Evolutionary conservation across 176 grass and related monocot species (phyloP).

Genomic region (Carex pumila): DNA sequence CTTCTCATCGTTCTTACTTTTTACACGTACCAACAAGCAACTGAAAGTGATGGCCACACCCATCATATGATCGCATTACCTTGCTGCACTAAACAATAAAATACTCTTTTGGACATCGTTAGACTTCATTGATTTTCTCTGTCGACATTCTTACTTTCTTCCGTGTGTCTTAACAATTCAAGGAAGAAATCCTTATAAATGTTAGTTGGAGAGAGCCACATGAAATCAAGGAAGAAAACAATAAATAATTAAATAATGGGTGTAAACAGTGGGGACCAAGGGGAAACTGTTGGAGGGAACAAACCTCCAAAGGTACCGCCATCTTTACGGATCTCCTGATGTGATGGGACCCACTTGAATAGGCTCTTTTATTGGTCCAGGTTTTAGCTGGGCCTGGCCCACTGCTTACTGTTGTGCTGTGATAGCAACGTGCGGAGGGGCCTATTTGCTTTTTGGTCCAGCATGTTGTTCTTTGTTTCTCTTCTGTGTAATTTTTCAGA

Average conservation of each 20-base stretch:
- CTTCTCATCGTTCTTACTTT: conserved; percentile 12
- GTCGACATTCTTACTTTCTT: neutral
- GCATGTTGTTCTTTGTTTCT: neutral
- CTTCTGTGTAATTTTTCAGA: neutral
- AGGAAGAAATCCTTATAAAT: no score
- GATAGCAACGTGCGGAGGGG: neutral
- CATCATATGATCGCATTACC: conserved; percentile 2
- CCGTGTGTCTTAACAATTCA: neutral
- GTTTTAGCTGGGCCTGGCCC: conserved; percentile 7
- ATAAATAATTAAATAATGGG: neutral
- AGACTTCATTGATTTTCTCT: neutral
- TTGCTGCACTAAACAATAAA: neutral
- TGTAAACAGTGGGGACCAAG: neutral
- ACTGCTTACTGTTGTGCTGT: neutral
- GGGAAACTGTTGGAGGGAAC: neutral
- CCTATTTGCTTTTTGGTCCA: neutral
- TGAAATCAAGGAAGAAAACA: neutral
- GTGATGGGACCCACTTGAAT: conserved; percentile 1
- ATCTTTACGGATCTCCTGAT: conserved; percentile 29
- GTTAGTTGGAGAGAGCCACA: neutral
- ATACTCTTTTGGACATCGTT: neutral
- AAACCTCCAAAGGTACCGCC: conserved; percentile 22
- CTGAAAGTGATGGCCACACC: conserved; percentile 9
- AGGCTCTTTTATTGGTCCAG: conserved; percentile 24
- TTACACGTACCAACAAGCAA: conserved; percentile 8